Evolutionary conservation across 352 stramenopile genomes (phyloP).

Genomic region (Globisporangium perplexum): DNA sequence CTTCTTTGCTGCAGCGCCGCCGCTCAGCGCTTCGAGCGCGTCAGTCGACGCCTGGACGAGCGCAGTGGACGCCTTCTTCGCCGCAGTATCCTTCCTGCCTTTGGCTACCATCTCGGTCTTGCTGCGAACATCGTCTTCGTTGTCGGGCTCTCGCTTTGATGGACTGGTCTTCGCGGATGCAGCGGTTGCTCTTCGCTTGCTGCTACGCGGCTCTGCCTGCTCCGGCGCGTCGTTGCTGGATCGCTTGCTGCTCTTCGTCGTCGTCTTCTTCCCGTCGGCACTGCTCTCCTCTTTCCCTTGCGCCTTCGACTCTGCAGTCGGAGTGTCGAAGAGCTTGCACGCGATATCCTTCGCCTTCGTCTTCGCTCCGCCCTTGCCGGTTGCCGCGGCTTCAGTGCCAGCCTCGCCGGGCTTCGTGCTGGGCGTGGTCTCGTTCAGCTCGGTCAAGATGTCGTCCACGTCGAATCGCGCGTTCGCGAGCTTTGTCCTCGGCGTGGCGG

Average conservation of each 20-base stretch:
- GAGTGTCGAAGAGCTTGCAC: constrained; percentile 55
- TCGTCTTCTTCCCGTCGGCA: not conserved
- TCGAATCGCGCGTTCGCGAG: constrained; percentile 31
- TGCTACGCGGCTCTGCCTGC: constrained; percentile 28
- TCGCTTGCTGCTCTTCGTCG: constrained; percentile 6
- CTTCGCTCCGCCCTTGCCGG: not conserved
- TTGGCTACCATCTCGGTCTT: constrained; percentile 5
- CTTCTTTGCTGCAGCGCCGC: constrained; percentile 4
- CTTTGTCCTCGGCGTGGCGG: constrained; percentile 19
- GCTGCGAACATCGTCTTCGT: constrained; percentile 20
- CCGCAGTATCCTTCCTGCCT: constrained; percentile 12
- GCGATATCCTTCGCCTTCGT: constrained; percentile 26
- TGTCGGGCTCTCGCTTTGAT: constrained; percentile 11
- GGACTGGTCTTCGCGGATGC: constrained; percentile 1
- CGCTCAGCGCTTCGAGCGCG: constrained; percentile 6
- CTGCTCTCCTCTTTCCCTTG: not conserved
- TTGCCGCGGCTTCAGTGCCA: constrained; percentile 4
- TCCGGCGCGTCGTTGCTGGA: constrained; percentile 15
- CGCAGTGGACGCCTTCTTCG: constrained; percentile 15
- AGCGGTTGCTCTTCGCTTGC: constrained; percentile 14
- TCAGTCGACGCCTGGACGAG: constrained; percentile 5
- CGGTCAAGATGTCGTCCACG: constrained; percentile 46
- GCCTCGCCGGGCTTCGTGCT: constrained; percentile 21
- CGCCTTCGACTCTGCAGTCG: constrained; percentile 22
- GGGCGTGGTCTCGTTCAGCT: constrained; percentile 47